phyloP scores from a whole-genome alignment of 495 filamentous ascomycete species.

The Annulohypoxylon nitens region DNA sequence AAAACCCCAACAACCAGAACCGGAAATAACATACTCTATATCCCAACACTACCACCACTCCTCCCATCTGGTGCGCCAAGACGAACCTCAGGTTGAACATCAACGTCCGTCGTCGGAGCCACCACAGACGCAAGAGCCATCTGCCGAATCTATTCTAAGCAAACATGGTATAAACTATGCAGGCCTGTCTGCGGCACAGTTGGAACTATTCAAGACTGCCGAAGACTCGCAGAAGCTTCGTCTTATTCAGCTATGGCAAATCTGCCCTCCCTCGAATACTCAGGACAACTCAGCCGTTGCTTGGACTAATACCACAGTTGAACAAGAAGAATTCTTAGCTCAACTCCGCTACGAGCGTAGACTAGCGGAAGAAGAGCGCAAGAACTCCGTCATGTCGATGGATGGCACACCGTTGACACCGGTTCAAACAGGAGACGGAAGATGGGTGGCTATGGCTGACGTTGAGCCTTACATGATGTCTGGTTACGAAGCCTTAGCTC shows the following conservation, averaged over 20 bases:
- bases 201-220: conserved; percentile 72
- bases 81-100: conserved; percentile 48
- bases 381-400: conserved; percentile 57
- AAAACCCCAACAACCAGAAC: conserved; percentile 49
- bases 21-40: conserved; percentile 71
- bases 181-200: conserved; percentile 67
- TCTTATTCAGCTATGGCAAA: conserved; percentile 76
- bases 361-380: conserved; percentile 51
- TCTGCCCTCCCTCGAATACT: conserved; percentile 63
- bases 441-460: conserved; percentile 59
- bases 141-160: conserved; percentile 60
- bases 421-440: conserved; percentile 62
- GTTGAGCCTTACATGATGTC: conserved; percentile 79
- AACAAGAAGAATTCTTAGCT: conserved; percentile 64
- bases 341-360: conserved; percentile 66
- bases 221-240: conserved; percentile 68
- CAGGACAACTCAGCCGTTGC: conserved; percentile 59
- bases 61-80: conserved; percentile 61
- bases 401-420: conserved; percentile 66
- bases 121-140: conserved; percentile 58
- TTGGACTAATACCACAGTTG: conserved; percentile 62
- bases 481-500: conserved; percentile 72
- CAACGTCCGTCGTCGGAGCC: conserved; percentile 65
- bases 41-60: conserved; percentile 84
- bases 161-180: conserved; percentile 67